Conservation (phyloP, 1,139 yeast genomes). For the Taphrina flavorubra region DNA sequence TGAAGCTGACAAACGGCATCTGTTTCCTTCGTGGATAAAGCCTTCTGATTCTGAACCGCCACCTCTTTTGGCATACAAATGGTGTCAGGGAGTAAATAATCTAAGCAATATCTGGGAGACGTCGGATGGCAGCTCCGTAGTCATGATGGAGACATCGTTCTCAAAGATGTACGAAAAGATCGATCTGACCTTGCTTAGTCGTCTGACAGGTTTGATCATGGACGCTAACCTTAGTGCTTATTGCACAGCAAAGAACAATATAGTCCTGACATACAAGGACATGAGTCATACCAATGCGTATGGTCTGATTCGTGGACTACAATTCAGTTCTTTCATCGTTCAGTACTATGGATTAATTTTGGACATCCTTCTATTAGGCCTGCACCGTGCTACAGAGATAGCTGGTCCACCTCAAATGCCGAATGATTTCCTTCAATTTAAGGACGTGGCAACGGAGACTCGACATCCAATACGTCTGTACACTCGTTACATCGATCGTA, state of each 20-base stretch:
- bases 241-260: constrained; percentile 88
- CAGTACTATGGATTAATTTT: constrained; percentile 88
- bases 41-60: constrained; percentile 95
- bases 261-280: constrained; percentile 82
- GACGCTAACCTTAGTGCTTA: constrained; percentile 95
- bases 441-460: constrained; percentile 63
- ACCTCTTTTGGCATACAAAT: constrained; percentile 86
- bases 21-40: constrained; percentile 95
- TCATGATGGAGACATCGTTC: constrained; percentile 78
- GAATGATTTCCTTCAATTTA: constrained; percentile 76
- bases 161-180: constrained; percentile 78
- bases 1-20: constrained; percentile 83
- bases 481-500: constrained; percentile 79
- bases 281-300: constrained; percentile 91
- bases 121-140: constrained; percentile 74
- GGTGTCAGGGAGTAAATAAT: constrained; percentile 95
- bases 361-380: constrained; percentile 81
- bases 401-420: constrained; percentile 78
- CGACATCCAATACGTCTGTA: constrained; percentile 79
- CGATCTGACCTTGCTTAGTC: constrained; percentile 83
- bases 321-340: constrained; percentile 84
- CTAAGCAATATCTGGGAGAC: constrained; percentile 79
- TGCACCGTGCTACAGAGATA: constrained; percentile 82
- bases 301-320: constrained; percentile 87
- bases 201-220: constrained; percentile 76